Evolutionary conservation across 1,284 basidiomycete genomes (phyloP), one percentile per base, ranked within the genome.

Genomic region (Trametes pubescens): DNA sequence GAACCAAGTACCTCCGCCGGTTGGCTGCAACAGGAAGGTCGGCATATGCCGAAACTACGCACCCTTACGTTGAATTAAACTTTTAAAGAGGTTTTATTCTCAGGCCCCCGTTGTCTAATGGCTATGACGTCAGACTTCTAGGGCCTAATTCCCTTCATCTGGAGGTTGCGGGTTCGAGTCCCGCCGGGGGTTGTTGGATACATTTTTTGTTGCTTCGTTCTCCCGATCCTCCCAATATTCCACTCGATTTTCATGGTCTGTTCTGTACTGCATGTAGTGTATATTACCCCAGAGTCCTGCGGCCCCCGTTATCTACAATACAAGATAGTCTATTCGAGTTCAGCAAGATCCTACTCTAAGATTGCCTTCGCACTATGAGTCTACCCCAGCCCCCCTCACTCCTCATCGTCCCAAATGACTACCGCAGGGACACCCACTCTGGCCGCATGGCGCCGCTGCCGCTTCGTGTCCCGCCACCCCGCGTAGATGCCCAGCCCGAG

Each of bases 111-210:
- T 89, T 86, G 87, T 88, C 86, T 88, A 88, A 88, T 87, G 87
- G 86, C 78, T 86, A 88, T 88, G 86, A 88, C 86, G 86, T 87
- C 86, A 88, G 87, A 89, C 86, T 89, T 89, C 86, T 88, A 88
- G 63, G 38, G 32, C 40, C 44, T 10, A 38, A 5, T 22, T 51
- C 29, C 24, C 21, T 13, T 24, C 24, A 85, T 88, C 86, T 87
- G 86, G 84, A 87, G 87, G 86, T 84, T 88, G 86, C 83, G 86
- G 82, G 87, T 88, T 89, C 87, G 86, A 88, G 80, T 87, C 86
- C 82, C 86, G 83, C 86, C 82, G 82, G 86, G 86, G 86, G 87
- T 84, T 72, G 38, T 58, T 35, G 49, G 60, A 8, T 46, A 35
- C 18, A n/a, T 7, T 40, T 56, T 61, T 47, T 22, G 44, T 21